Base-by-base conservation (phyloP, 495 filamentous ascomycete species). In the Echria macrotheca region DNA sequence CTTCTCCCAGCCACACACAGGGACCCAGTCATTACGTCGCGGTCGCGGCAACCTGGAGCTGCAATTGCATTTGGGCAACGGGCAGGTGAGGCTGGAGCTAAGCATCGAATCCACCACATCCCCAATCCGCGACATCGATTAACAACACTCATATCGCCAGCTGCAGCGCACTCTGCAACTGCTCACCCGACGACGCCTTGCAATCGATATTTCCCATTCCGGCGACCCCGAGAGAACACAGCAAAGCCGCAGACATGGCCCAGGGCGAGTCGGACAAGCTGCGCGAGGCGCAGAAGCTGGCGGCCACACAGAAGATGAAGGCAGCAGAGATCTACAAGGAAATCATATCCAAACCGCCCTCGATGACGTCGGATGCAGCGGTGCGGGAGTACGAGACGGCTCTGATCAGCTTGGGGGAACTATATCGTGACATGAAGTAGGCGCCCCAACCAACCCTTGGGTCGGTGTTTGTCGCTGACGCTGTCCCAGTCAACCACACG, bases 371-470 rank as follows among this genome's bases (percentile, higher is more conserved):
- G 42, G 91, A 96, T 65, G 80, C 82, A 9, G 89, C 88, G 28
- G 77, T 91, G 53, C 82, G 81, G 66, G 88, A 95, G 60, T 96
- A 95, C 60, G 93, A 98, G 70, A 67, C 75, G 12, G 87, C 89
- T 9, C 58, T 95, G 54, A 75, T 96, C 63, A 86, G 83, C 37
- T 69, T 99, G 66, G 93, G 93, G 52, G 84, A 95, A 79, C 72
- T 96, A 53, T 93, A 96, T 64, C 83, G 90, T 51, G 89, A 96
- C 74, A 80, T 85, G 63, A 90, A 87, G 80, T 82, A 45, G 58
- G 68, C 28, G 11, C 0, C 55, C 15, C 5, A 12, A 9, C 10
- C 42, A 32, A 25, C 29, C 41, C 15, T 36, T 14, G 19, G 17
- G 23, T 29, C 5, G 17, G 2, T 3, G 6, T 29, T 29, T 9